A percentile compares a stretch with the other conserved stretches of the same genome.
Conservation (phyloP, 179 eudicot genomes). For the Amaranthus tricolor region DNA sequence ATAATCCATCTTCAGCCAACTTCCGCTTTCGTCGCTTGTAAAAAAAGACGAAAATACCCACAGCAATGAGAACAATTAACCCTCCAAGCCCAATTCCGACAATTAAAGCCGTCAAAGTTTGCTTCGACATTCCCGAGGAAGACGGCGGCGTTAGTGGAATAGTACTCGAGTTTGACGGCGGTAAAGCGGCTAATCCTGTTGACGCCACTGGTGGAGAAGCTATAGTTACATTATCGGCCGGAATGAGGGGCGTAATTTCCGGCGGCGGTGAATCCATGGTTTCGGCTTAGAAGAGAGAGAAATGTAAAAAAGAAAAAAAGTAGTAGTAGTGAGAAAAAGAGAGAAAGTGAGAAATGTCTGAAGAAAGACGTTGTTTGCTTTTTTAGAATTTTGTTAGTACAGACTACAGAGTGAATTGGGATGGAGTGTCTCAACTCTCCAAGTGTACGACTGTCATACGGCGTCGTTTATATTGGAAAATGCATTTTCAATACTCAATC, state of each 20-base stretch:
- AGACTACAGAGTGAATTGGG: not conserved
- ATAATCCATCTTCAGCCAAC: slow-evolving; percentile 9
- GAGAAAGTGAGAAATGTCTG: slow-evolving; percentile 9
- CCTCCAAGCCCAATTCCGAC: slow-evolving; percentile 76
- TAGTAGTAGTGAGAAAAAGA: not conserved
- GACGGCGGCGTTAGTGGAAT: slow-evolving; percentile 23
- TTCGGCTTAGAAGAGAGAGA: slow-evolving; percentile 4
- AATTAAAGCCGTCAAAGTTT: slow-evolving; percentile 52
- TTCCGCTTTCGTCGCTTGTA: slow-evolving; percentile 37
- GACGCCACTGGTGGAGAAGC: slow-evolving; percentile 26
- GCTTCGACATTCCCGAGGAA: slow-evolving; percentile 25
- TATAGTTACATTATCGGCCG: slow-evolving; percentile 18
- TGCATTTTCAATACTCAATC: not conserved
- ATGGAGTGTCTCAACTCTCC: not conserved
- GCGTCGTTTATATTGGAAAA: not conserved
- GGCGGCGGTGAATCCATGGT: slow-evolving; percentile 23
- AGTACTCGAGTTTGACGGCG: not conserved
- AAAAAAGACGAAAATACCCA: slow-evolving; percentile 52
- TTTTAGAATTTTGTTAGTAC: slow-evolving; percentile 12
- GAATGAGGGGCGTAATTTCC: slow-evolving; percentile 18
- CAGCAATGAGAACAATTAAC: slow-evolving; percentile 46
- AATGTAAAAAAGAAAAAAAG: not conserved
- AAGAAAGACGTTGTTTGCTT: slow-evolving; percentile 19
- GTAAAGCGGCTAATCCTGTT: slow-evolving; percentile 1
- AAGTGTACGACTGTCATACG: not conserved